Evolutionary conservation across 805 yeast species (phyloP).

Genomic region (Jamesozyma spencerorum): DNA sequence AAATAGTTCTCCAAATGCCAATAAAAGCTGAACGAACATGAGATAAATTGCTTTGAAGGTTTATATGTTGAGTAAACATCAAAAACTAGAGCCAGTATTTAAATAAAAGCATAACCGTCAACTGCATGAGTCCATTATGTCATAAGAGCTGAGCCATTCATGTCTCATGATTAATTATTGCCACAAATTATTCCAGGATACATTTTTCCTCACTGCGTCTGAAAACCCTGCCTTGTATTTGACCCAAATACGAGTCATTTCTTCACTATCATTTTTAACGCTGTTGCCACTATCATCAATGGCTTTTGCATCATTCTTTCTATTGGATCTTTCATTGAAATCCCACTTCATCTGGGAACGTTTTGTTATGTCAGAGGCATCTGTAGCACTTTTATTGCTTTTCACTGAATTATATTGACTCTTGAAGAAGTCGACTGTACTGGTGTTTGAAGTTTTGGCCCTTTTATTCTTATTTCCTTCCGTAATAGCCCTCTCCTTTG

Average conservation of each 20-base stretch:
- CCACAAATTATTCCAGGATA: conserved; percentile 65
- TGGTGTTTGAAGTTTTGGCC: conserved; percentile 10
- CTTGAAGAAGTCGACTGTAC: conserved; percentile 34
- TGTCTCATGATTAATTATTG: too few species aligned
- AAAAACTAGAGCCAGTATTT: too few species aligned
- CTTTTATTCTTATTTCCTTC: conserved; percentile 16
- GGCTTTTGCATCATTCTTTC: background rate
- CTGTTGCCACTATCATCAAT: background rate
- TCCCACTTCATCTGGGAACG: background rate
- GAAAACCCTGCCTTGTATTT: conserved; percentile 87
- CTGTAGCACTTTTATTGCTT: background rate
- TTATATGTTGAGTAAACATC: too few species aligned
- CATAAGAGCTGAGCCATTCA: too few species aligned
- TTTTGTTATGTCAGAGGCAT: background rate
- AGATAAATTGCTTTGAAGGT: too few species aligned
- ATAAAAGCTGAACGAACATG: too few species aligned
- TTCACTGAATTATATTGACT: conserved; percentile 31
- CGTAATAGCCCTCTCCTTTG: conserved; percentile 10
- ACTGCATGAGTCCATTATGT: too few species aligned
- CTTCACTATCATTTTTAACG: conserved; percentile 11
- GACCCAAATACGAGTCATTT: conserved; percentile 55
- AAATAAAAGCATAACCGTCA: too few species aligned
- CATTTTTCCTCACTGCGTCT: conserved; percentile 78
- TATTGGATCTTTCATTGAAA: too few species aligned
- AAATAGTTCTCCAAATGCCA: too few species aligned